These are phyloP conservation scores for Russula sp. DNA, from an alignment of 768 basidiomycete species.

Conservation along the genomic window DNA sequence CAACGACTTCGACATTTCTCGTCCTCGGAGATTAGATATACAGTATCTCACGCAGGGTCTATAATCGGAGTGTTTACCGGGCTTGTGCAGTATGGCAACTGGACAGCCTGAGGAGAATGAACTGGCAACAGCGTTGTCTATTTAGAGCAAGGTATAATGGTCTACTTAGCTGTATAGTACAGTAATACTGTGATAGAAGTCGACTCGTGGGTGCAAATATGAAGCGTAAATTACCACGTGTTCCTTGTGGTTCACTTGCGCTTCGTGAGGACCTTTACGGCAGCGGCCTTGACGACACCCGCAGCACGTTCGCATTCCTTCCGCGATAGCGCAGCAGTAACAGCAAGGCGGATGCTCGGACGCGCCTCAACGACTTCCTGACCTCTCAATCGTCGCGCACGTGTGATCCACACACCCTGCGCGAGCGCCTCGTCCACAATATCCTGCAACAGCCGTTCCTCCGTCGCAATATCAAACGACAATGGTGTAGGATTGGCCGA, in stretches of 20 bases:
- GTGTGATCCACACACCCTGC: slow-evolving; percentile 83
- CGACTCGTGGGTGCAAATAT: not conserved
- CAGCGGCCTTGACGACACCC: slow-evolving; percentile 63
- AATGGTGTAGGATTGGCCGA: slow-evolving; percentile 36
- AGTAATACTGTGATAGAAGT: not conserved
- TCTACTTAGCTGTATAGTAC: not conserved
- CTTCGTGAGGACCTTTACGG: slow-evolving; percentile 70
- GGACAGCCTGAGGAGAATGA: not conserved
- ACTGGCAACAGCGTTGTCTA: not conserved
- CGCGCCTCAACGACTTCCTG: slow-evolving; percentile 81
- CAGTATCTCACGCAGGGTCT: no score
- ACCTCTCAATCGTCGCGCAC: slow-evolving; percentile 74
- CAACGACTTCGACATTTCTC: no score
- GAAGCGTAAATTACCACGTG: not conserved
- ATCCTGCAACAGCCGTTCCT: slow-evolving; percentile 84
- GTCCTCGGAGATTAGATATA: not conserved
- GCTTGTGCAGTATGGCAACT: not conserved
- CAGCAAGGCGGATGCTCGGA: slow-evolving; percentile 82
- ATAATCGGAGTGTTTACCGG: not conserved
- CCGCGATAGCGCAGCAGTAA: slow-evolving; percentile 73
- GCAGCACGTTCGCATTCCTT: slow-evolving; percentile 94
- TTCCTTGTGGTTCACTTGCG: slow-evolving; percentile 40
- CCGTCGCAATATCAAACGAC: slow-evolving; percentile 55
- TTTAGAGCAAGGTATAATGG: not conserved
- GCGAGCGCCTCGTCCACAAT: slow-evolving; percentile 83